Evolutionary conservation across 2,329 filamentous ascomycete species (phyloP).

Genomic region (Fusarium tuaranense): DNA sequence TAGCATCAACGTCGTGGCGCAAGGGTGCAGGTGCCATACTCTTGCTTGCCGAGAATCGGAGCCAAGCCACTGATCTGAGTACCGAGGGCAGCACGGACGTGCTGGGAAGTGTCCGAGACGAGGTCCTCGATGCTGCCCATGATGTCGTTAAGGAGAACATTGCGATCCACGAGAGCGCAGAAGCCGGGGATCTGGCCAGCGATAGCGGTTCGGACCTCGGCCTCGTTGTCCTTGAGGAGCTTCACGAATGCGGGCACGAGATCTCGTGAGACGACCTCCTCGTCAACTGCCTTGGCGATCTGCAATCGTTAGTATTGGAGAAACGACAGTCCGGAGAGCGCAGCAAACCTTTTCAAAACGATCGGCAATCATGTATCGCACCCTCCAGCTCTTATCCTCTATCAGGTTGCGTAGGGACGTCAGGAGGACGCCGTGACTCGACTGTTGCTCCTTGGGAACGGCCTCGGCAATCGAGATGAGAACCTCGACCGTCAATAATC

Average conservation of each 20-base stretch:
- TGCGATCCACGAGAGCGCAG: conserved; percentile 88
- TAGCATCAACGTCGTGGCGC: neutral
- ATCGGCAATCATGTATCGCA: conserved; percentile 99
- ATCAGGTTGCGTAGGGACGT: conserved; percentile 92
- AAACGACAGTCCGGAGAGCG: conserved; percentile 48
- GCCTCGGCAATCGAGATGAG: conserved; percentile 96
- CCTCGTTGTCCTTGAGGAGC: conserved; percentile 96
- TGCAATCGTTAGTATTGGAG: conserved; percentile 50
- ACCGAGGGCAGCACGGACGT: conserved; percentile 93
- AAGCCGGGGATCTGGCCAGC: conserved; percentile 98
- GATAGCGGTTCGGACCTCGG: conserved; percentile 96
- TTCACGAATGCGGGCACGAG: conserved; percentile 97
- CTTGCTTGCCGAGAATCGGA: conserved; percentile 96
- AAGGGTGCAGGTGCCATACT: conserved; percentile 68
- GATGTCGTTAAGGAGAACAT: conserved; percentile 91
- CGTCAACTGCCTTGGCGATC: conserved; percentile 98
- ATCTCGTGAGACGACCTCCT: conserved; percentile 94
- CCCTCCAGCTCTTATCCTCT: conserved; percentile 99
- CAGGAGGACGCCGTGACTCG: conserved; percentile 92
- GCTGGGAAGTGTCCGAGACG: conserved; percentile 95
- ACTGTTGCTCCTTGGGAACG: conserved; percentile 97
- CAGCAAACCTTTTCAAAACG: conserved; percentile 86
- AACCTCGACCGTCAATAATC: conserved; percentile 94
- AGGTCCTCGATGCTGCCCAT: conserved; percentile 97
- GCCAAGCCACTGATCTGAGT: conserved; percentile 97